Base-by-base conservation (phyloP, 169 alveolate species). In the Plasmodium fragile region DNA sequence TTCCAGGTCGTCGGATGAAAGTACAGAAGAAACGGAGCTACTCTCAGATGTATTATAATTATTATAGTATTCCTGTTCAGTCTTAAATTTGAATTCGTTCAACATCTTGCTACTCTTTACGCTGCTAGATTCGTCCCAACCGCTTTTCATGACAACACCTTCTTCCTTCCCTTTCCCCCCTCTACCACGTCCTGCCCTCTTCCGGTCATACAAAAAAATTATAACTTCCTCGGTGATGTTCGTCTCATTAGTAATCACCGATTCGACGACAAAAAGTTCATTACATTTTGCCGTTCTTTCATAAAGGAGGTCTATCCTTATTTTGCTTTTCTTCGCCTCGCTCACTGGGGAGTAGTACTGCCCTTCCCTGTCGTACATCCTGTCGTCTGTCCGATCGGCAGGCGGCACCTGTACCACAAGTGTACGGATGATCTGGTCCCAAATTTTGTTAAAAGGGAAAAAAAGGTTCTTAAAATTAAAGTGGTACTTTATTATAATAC, bases 181-280 rank as follows among this genome's bases (percentile, higher is more conserved):
- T 28, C 30, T 16, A 65, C 8, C 3, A 22, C 80, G 59, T 41
- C 43, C 39, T 16, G 32, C 43, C 43, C 78, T 84, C 41, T 39
- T 41, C 30, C 71, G 41, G 53, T 87, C 93, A 52, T 87, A 87
- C 81, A 87, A 55, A 87, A 87, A 87, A 36, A 87, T 87, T 59
- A 87, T 78, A 77, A 87, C 65, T 65, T 87, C 93, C 72, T 87
- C 93, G 11, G 93, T 87, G 49, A 87, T 87, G 78, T 87, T 87
- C 28, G 93, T 79, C 39, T 87, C 82, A 78, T 87, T 87, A 22
- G 90, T 87, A 77, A 87, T 87, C 18, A 87, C 75, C 45, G 93
- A 53, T 41, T 87, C 89, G 13, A 87, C 73, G 28, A 55, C 81
- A 87, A 87, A 87, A 32, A 22, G 4, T 72, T 87, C 93, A 32